Evolutionary conservation across 177 flowering plant genomes (phyloP).

Genomic region (Vitis hybrid): DNA sequence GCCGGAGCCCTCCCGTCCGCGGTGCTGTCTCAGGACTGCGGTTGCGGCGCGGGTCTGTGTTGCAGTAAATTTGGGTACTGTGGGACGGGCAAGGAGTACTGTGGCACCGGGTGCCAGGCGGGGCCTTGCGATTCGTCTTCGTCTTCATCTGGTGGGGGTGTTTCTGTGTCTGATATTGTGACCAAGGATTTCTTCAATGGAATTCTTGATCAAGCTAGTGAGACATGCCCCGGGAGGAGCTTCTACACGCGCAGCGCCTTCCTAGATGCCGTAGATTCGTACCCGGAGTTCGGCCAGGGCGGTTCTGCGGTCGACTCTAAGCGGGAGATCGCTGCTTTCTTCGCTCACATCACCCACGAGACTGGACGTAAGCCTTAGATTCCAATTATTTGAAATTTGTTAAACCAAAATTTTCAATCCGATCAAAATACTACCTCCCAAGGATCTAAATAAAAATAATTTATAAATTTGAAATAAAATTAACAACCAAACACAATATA

Average conservation of each 20-base stretch:
- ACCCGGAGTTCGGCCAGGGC: constrained; percentile 21
- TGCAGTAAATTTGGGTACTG: constrained; percentile 17
- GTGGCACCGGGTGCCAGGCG: constrained; percentile 11
- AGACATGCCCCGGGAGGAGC: constrained; percentile 24
- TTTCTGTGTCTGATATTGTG: constrained; percentile 24
- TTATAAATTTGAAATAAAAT: no score
- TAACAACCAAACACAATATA: no score
- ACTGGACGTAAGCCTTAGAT: no score
- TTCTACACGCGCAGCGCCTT: constrained; percentile 25
- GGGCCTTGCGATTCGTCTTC: constrained; percentile 5
- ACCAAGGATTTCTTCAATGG: constrained; percentile 28
- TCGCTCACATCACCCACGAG: constrained; percentile 18
- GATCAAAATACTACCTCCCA: no score
- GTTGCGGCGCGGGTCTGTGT: background rate
- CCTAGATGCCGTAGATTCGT: constrained; percentile 20
- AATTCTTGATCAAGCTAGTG: constrained; percentile 25
- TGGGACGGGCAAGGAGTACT: constrained; percentile 3
- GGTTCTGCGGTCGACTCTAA: constrained; percentile 2
- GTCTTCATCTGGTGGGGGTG: background rate
- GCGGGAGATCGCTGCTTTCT: constrained; percentile 22
- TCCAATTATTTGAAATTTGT: no score
- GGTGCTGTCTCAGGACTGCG: background rate
- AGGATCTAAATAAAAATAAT: no score
- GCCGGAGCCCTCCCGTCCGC: background rate
- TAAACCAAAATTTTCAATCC: no score